Base-by-base conservation (phyloP, 164 flowering plant genomes). In the Aristolochia californica region DNA sequence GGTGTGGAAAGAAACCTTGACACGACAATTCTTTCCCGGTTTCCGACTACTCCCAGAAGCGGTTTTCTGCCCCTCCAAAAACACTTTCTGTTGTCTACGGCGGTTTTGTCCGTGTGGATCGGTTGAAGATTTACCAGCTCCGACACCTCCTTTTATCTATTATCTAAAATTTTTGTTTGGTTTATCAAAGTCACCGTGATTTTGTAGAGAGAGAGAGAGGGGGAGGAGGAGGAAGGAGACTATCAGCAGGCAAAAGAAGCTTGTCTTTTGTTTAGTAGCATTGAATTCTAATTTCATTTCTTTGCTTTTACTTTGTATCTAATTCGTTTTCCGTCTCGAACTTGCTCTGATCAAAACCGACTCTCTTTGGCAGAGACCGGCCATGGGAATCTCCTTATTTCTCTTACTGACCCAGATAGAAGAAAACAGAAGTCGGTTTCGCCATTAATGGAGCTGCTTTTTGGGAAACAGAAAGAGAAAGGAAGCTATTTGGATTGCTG, bases 211-310 rank as follows among this genome's bases (percentile, higher is more conserved):
- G 25, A 21, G 13, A 51, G 17, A 53, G 26, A 24, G 20, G 5
- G 28, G 13, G 16, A 54, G 17, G 56, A n/a, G 14, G n/a, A 24
- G 20, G 34, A 53, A 26, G 21, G 28, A 54, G 43, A 27, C 21
- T 25, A 2, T 18, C n/a, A 24, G 28, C n/a, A 21, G 17, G 16
- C 20, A 27, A 67, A 63, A 53, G 47, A 44, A 22, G 20, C 64
- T 71, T 64, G 69, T 69, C 76, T 73, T 77, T 83, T 73, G 64
- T 61, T 69, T 67, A 9, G 71, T 65, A 50, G 74, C 79, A 77
- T 75, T 79, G 67, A 75, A 73, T 69, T 72, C 75, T 24, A 23
- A 22, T 63, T 47, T 27, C 10, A 0, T 24, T 51, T 54, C 56
- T 43, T 28, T 14, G 15, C 18, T 44, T 20, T 34, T 27, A 25